phyloP scores from a whole-genome alignment of 169 alveolate genomes.

The Perkinsus olseni region DNA sequence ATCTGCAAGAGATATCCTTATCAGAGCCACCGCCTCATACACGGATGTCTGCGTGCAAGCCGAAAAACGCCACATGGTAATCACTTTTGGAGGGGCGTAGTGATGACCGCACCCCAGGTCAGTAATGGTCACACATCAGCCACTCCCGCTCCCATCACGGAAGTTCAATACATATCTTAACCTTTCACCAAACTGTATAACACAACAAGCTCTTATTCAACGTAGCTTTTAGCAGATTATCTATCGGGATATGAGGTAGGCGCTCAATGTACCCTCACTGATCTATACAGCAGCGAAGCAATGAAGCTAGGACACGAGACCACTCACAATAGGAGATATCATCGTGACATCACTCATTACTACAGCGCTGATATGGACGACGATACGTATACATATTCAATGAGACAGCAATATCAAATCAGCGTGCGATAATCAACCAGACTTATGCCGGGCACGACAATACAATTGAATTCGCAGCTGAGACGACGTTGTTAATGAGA shows the following conservation, averaged over 20 bases:
- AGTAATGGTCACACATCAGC: no score
- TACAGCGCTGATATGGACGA: not conserved
- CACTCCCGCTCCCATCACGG: no score
- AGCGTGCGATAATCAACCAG: not conserved
- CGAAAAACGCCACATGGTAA: no score
- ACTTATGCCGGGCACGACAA: not conserved
- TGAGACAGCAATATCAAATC: not conserved
- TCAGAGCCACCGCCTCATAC: no score
- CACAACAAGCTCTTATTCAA: not conserved
- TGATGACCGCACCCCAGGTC: no score
- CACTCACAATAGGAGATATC: not conserved
- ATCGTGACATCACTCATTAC: not conserved
- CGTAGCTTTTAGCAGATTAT: not conserved
- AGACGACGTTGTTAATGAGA: not conserved
- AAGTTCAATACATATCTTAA: not conserved
- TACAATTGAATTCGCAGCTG: not conserved
- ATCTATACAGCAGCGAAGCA: not conserved
- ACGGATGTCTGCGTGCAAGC: no score
- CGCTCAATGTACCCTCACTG: not conserved
- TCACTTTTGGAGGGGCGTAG: no score
- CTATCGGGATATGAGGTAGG: not conserved
- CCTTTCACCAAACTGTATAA: not conserved
- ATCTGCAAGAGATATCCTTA: no score
- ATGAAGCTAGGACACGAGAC: no score
- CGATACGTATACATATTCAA: not conserved